Base-by-base conservation (phyloP, 2,329 filamentous ascomycete genomes). In the Leptoxyphium fumago region DNA sequence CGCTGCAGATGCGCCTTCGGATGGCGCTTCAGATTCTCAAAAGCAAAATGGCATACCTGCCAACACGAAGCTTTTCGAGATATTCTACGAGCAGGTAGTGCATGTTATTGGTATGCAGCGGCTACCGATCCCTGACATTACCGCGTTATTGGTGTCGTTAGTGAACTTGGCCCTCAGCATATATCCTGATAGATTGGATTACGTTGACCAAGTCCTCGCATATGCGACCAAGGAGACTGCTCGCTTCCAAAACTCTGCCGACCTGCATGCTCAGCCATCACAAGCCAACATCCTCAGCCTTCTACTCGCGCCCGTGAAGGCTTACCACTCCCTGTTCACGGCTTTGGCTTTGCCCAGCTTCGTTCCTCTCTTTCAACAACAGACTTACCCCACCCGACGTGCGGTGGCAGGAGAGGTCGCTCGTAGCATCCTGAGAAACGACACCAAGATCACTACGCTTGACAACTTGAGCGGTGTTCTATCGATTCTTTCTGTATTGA, bases 21-120 rank as follows among this genome's bases (percentile, higher is more conserved):
- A 68, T 38, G 67, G 64, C 21, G 18, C 11, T 18, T 11, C 6
- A 2, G 62, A 66, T 4, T 56, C 55, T 40, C 65, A 61, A 59
- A 73, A 67, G 55, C 61, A 59, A 18, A 65, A 68, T 41, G 71
- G 76, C 15, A 84, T 86, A 51, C 80, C 82, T 1, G 74, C 80
- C 43, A 81, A 86, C 55, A 79, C 94, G 46, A 89, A 85, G 64
- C 75, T 98, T 18, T 96, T 96, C 62, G 88, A 96, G 64, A 85
- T 96, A 47, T 98, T 96, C 71, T 94, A 96, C 58, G 82, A 87
- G 42, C 91, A 96, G 63, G 91, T 96, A 49, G 83, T 93, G 59
- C 88, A 89, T 56, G 71, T 98, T 42, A 88, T 96, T 49, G 89
- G 87, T 64, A 84, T 84, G 43, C 86, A 95, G 58, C 81, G 86